Evolutionary conservation across 2,329 filamentous ascomycete genomes (phyloP).

Genomic region (Fusarium paranaense): DNA sequence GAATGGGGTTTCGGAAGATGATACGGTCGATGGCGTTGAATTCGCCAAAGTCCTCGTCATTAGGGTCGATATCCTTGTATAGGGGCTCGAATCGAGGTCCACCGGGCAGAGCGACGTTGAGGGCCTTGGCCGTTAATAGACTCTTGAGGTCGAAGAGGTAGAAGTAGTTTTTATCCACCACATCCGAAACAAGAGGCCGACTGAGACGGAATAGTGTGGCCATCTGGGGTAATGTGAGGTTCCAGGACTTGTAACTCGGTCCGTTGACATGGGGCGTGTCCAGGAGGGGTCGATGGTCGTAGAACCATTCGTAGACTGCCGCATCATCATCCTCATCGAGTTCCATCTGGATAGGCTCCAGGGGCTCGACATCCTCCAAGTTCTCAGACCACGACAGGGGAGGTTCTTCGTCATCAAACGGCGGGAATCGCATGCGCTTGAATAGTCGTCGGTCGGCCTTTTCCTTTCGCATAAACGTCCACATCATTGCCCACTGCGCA

Average conservation of each 20-base stretch:
- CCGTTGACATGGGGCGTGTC: conserved; percentile 96
- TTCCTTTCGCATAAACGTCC: conserved; percentile 97
- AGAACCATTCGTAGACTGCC: conserved; percentile 96
- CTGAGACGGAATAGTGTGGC: conserved; percentile 93
- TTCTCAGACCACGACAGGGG: conserved; percentile 98
- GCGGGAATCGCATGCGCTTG: conserved; percentile 98
- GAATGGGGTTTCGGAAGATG: conserved; percentile 94
- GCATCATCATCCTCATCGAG: conserved; percentile 93
- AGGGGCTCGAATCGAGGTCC: conserved; percentile 96
- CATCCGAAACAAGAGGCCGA: conserved; percentile 88
- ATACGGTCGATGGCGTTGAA: conserved; percentile 99
- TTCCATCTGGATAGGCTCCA: conserved; percentile 99
- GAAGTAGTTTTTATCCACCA: conserved; percentile 97
- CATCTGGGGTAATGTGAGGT: conserved; percentile 93
- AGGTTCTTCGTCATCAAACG: conserved; percentile 98
- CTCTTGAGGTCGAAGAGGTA: conserved; percentile 96
- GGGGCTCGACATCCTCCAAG: conserved; percentile 96
- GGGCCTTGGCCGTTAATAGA: conserved; percentile 93
- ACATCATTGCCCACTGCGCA: conserved; percentile 99
- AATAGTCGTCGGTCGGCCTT: conserved; percentile 96
- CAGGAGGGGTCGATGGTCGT: conserved; percentile 89
- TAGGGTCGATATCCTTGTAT: conserved; percentile 98
- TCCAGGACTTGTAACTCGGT: conserved; percentile 97
- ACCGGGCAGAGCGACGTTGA: conserved; percentile 98
- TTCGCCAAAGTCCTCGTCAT: conserved; percentile 98